phyloP scores from a whole-genome alignment of 2,329 filamentous ascomycete genomes.

The Ophiostoma ulmi region DNA sequence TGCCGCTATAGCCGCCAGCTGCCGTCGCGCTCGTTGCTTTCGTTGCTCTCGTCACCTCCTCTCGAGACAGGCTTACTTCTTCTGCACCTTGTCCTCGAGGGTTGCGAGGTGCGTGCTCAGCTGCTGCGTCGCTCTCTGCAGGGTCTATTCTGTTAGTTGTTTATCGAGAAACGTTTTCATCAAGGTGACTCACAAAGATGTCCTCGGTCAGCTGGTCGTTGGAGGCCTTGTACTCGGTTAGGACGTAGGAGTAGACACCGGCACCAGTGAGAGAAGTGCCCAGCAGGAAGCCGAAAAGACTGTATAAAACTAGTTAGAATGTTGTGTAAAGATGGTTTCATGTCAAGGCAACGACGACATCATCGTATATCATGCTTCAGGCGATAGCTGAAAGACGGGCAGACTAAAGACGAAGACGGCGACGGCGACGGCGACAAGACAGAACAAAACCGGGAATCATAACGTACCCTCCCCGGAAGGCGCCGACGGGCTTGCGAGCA shows the following conservation, averaged over 20 bases:
- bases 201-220: constrained; percentile 93
- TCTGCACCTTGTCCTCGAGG: constrained; percentile 73
- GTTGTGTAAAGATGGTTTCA: neutral
- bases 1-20: neutral
- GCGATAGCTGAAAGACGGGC: neutral
- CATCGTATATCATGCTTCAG: no score
- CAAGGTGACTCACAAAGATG: constrained; percentile 70
- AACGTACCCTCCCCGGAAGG: constrained; percentile 54
- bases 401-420: neutral
- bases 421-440: neutral
- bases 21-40: neutral
- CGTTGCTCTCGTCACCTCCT: neutral
- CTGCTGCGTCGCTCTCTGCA: constrained; percentile 81
- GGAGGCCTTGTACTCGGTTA: constrained; percentile 88
- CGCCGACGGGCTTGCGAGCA: constrained; percentile 54
- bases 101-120: constrained; percentile 77
- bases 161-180: no score
- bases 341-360: neutral
- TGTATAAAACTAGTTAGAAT: constrained; percentile 36
- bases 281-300: constrained; percentile 85
- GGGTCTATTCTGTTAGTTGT: constrained; percentile 50
- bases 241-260: constrained; percentile 84
- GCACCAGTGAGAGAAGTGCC: constrained; percentile 74
- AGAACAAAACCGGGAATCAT: neutral
- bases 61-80: constrained; percentile 41